Base-by-base conservation (phyloP, 176 grass and related monocot genomes). In the Bolboschoenus planiculmis region DNA sequence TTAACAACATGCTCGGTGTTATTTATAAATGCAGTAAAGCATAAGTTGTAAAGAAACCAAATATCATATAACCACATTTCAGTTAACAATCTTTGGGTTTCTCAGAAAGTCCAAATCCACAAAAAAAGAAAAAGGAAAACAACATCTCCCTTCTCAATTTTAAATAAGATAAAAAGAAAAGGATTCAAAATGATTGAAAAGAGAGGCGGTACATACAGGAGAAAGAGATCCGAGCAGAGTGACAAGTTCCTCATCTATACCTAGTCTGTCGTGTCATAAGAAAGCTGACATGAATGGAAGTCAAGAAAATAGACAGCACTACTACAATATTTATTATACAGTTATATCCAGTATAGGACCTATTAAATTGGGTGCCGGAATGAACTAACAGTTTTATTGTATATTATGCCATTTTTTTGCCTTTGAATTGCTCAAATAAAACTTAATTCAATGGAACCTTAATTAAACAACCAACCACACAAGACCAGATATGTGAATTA, bases 231-330 rank as follows among this genome's bases (percentile, higher is more conserved):
- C 96, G 48, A 99, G 57, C 26, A 99, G 51, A 43, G 81, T 80
- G 54, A 93, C 96, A 37, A 99, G 92, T 35, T 99, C 92, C 56
- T 93, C 92, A 59, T 99, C 96, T 88, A 99, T 99, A 82, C 96
- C 96, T 80, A 95, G 76, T 80, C 89, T 99, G 90, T 39, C 46
- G 58, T 80, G 66, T 15, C 53, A 70, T 33, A 29, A 55, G 4
- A 30, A 85, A 23, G 37, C 81, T 78, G 53, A 55, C 51, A 91
- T 67, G 8, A 37, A 81, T 40, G 20, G 23, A 81, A 81, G 2
- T 63, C 11, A 46, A 61, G 6, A 63, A 57, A 26, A 59, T 24
- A 59, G 21, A 80, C 18, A 59, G n/a, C 48, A 79, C 48, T 5
- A 24, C 10, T 72, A 72, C 2, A 65, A 35, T 4, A 65, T 65